Base-by-base conservation (phyloP, 129 eudicot species). In the Mikania micrantha region DNA sequence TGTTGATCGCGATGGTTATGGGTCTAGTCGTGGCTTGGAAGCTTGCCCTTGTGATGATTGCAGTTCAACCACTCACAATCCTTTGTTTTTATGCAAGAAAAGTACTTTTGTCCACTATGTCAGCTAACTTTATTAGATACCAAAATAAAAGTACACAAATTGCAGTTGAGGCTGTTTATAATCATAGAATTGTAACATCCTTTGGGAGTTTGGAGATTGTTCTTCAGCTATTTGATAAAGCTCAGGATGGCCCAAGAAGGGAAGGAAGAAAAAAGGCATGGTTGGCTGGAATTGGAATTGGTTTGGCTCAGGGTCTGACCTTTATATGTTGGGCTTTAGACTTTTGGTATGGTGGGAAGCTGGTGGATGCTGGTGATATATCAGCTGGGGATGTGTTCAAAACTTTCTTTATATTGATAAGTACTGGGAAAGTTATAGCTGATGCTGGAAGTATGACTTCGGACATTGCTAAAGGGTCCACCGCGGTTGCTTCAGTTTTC, bases 381-480 rank as follows among this genome's bases (percentile, higher is more conserved):
- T 88, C 98, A 7, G 84, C 98, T 1, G 95, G 96, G 3, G 98
- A 89, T 64, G 98, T 93, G 29, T 93, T 93, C 57, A 88, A 86
- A 78, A 93, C 98, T 16, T 93, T 93, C 69, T 93, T 93, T 56
- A 81, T 93, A 40, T 40, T 88, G 64, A 95, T 93, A 2, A 88
- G 96, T 75, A 92, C 98, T 3, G 96, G 98, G 11, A 92, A 86
- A 32, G 98, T 92, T 7, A 84, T 92, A 38, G 98, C 98, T 16
- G 98, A 92, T 73, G 98, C 98, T 13, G 98, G 98, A 0, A 92
- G 98, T 69, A 92, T 92, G 98, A 92, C 98, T 39, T 86, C 96
- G 4, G 98, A 92, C 56, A 84, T 92, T 31, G 98, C 91, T 19
- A 92, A 84, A 74, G 96, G 98, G n/a, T 86, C 96, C 5, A 79